A percentile compares a stretch with the other conserved stretches of the same genome.
Conservation (phyloP, 2,329 filamentous ascomycete species). For the Pleurostoma richardsiae region DNA sequence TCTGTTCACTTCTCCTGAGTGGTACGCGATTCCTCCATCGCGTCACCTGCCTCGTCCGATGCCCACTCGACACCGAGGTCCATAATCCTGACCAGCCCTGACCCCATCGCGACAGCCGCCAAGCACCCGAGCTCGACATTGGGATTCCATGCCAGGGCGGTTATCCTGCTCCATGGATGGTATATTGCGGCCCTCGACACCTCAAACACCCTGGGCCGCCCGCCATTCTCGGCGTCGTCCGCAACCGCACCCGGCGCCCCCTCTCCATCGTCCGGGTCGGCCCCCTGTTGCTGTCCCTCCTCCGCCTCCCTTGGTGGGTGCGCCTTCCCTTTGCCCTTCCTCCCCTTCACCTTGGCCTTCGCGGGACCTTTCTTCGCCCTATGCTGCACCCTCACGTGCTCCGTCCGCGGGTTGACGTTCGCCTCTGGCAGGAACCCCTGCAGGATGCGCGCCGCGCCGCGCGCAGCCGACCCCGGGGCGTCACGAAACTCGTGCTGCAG, state of each 20-base stretch:
- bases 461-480: conserved; percentile 18
- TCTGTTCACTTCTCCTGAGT: too few species aligned
- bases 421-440: conserved; percentile 46
- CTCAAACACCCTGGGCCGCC: conserved; percentile 10
- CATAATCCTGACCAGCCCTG: conserved; percentile 61
- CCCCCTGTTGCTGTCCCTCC: conserved; percentile 12
- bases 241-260: not conserved
- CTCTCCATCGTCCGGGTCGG: conserved; percentile 11
- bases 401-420: conserved; percentile 39
- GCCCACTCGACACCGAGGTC: conserved; percentile 51
- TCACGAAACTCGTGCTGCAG: conserved; percentile 51
- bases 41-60: too few species aligned
- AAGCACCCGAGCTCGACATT: conserved; percentile 61
- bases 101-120: conserved; percentile 62
- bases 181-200: conserved; percentile 39
- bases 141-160: conserved; percentile 62
- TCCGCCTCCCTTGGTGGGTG: conserved; percentile 8
- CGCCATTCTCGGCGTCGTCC: conserved; percentile 8
- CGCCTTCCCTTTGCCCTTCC: conserved; percentile 27
- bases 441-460: conserved; percentile 45
- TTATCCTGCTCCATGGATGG: conserved; percentile 59
- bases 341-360: conserved; percentile 23
- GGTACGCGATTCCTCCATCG: too few species aligned
- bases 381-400: conserved; percentile 24
- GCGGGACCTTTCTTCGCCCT: conserved; percentile 23